Evolutionary conservation across 257 asterid species (phyloP).

Genomic region (Ligustrum vulgare): DNA sequence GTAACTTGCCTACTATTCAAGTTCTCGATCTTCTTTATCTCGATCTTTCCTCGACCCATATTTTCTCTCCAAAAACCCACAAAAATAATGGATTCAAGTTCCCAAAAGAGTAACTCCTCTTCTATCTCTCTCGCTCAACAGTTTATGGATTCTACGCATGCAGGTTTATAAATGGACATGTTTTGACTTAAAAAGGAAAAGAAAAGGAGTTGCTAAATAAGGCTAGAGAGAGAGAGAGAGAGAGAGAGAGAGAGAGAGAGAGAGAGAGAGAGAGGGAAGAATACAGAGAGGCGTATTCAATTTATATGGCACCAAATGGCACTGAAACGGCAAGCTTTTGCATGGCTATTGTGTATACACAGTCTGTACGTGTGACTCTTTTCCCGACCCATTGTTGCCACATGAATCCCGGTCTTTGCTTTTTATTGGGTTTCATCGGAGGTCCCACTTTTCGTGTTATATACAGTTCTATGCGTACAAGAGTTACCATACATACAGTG

Average conservation of each 20-base stretch:
- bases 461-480: constrained; percentile 9
- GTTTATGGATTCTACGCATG: neutral
- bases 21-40: constrained; percentile 78
- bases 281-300: constrained; percentile 43
- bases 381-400: constrained; percentile 35
- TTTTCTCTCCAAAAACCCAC: constrained; percentile 31
- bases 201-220: constrained; percentile 34
- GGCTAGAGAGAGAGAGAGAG: constrained; percentile 6
- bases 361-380: constrained; percentile 47
- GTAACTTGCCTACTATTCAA: constrained; percentile 75
- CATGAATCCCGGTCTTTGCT: constrained; percentile 34
- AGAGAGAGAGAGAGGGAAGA: constrained; percentile 19
- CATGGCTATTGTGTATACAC: constrained; percentile 43
- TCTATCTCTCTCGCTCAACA: neutral
- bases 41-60: constrained; percentile 87
- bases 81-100: constrained; percentile 17
- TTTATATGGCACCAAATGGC: constrained; percentile 66
- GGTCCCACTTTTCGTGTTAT: constrained; percentile 42
- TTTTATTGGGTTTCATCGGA: constrained; percentile 27
- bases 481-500: constrained; percentile 10
- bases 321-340: constrained; percentile 73
- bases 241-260: constrained; percentile 7
- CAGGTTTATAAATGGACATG: neutral
- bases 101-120: neutral
- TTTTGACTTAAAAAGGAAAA: constrained; percentile 16